Percentiles rank a stretch among this genome's conserved stretches.
These are phyloP conservation scores for Panaeolus papilionaceus DNA, from an alignment of 768 basidiomycete species.

Conservation along the genomic window DNA sequence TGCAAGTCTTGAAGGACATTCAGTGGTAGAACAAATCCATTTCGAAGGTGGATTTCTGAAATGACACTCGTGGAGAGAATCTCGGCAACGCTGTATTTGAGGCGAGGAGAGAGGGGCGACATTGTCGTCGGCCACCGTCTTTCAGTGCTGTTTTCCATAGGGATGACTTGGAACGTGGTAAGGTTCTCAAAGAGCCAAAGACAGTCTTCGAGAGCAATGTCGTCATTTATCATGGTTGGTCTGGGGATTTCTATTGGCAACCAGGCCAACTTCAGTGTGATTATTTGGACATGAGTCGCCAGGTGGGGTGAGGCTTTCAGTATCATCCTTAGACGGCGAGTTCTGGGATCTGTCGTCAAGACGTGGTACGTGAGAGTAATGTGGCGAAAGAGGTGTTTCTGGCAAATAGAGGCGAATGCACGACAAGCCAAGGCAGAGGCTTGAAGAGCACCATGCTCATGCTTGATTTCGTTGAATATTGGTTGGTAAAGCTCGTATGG, in stretches of 20 bases:
- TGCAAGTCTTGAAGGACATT: slow-evolving; percentile 3
- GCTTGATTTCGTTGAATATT: slow-evolving; percentile 2
- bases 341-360: slow-evolving; percentile 1
- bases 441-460: background rate
- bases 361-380: slow-evolving; percentile 8
- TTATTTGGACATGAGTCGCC: background rate
- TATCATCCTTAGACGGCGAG: background rate
- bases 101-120: background rate
- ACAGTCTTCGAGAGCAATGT: background rate
- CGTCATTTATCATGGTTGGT: background rate
- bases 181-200: slow-evolving; percentile 1
- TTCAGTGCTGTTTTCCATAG: slow-evolving; percentile 1
- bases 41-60: slow-evolving; percentile 1
- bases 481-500: slow-evolving; percentile 12
- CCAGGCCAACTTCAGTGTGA: slow-evolving; percentile 3
- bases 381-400: background rate
- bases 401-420: slow-evolving; percentile 1
- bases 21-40: slow-evolving; percentile 1
- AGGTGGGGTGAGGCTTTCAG: slow-evolving; percentile 1
- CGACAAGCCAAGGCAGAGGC: slow-evolving; percentile 1
- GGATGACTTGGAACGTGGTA: background rate
- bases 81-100: background rate
- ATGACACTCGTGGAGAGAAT: background rate
- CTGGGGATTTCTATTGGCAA: background rate
- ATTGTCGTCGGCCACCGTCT: background rate